phyloP scores from a whole-genome alignment of 2,329 filamentous ascomycete species.

The Grosmannia serpens region DNA sequence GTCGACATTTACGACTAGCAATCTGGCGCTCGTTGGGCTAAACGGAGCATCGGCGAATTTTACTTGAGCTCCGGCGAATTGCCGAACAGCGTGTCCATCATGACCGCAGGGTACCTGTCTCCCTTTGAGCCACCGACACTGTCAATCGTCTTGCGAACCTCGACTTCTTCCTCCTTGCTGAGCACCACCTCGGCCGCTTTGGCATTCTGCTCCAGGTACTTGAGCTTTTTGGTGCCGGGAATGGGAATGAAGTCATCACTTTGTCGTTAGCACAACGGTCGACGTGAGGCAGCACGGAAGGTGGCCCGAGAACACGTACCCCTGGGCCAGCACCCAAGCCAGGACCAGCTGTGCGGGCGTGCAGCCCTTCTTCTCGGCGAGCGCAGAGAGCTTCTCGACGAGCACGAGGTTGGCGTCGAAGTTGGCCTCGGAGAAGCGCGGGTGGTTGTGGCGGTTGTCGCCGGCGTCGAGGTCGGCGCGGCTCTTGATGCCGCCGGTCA shows the following conservation, averaged over 20 bases:
- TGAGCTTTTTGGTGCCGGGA: constrained; percentile 34
- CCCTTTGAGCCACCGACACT: constrained; percentile 6
- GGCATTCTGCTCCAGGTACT: constrained; percentile 34
- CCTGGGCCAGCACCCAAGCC: constrained; percentile 50
- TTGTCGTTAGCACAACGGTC: not conserved
- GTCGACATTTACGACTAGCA: no score
- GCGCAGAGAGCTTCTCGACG: constrained; percentile 32
- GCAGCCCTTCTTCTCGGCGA: constrained; percentile 41
- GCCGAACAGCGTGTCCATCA: constrained; percentile 2
- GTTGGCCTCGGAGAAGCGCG: constrained; percentile 39
- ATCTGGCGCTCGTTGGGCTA: no score
- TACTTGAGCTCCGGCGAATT: constrained; percentile 1
- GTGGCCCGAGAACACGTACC: not conserved
- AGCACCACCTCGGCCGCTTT: constrained; percentile 21
- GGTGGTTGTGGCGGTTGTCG: constrained; percentile 17
- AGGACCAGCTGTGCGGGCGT: constrained; percentile 47
- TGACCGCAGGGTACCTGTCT: constrained; percentile 2
- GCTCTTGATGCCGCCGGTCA: constrained; percentile 38
- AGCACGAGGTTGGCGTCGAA: constrained; percentile 43
- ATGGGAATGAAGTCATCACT: constrained; percentile 46
- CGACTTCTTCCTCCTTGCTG: constrained; percentile 21
- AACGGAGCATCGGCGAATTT: not conserved
- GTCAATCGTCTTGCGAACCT: constrained; percentile 18
- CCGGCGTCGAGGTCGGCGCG: not conserved
- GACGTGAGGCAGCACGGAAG: no score